Conservation (phyloP, 495 filamentous ascomycete species). For the Hypoxylon fuscum region DNA sequence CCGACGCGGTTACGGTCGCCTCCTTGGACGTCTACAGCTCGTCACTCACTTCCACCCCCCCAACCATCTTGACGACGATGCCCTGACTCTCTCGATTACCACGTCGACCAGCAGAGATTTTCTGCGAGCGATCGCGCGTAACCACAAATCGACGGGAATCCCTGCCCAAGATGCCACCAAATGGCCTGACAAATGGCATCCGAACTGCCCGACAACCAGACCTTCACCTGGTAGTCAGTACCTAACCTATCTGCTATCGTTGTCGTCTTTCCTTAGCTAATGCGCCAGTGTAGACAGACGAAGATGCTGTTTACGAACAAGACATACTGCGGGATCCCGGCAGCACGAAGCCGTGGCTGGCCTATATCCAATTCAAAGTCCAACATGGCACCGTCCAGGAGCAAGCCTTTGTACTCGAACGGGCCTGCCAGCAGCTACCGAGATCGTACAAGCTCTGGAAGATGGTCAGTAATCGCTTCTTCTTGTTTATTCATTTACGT, state of each 20-base stretch:
- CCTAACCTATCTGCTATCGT: neutral
- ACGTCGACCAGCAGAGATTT: slow-evolving; percentile 39
- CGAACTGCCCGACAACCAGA: slow-evolving; percentile 57
- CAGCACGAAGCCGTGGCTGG: slow-evolving; percentile 93
- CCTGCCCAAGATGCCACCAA: slow-evolving; percentile 41
- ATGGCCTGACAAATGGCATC: slow-evolving; percentile 42
- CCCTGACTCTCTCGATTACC: slow-evolving; percentile 31
- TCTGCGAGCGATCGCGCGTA: slow-evolving; percentile 43
- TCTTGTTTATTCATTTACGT: slow-evolving; percentile 6
- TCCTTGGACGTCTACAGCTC: neutral
- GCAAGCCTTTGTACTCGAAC: slow-evolving; percentile 94
- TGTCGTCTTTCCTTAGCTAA: slow-evolving; percentile 14
- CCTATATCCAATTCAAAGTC: slow-evolving; percentile 91
- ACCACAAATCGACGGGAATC: slow-evolving; percentile 30
- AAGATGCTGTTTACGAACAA: slow-evolving; percentile 95
- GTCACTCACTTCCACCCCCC: neutral
- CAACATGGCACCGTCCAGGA: slow-evolving; percentile 87
- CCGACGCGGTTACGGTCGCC: slow-evolving; percentile 27
- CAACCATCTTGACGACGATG: slow-evolving; percentile 26
- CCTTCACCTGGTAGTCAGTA: slow-evolving; percentile 80
- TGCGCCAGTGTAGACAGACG: slow-evolving; percentile 66
- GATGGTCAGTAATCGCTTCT: slow-evolving; percentile 73
- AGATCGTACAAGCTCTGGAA: slow-evolving; percentile 99
- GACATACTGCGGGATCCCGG: slow-evolving; percentile 88
- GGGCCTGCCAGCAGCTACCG: slow-evolving; percentile 87